Conservation (phyloP, 2,329 filamentous ascomycete genomes). For the Diplodia seriata region DNA sequence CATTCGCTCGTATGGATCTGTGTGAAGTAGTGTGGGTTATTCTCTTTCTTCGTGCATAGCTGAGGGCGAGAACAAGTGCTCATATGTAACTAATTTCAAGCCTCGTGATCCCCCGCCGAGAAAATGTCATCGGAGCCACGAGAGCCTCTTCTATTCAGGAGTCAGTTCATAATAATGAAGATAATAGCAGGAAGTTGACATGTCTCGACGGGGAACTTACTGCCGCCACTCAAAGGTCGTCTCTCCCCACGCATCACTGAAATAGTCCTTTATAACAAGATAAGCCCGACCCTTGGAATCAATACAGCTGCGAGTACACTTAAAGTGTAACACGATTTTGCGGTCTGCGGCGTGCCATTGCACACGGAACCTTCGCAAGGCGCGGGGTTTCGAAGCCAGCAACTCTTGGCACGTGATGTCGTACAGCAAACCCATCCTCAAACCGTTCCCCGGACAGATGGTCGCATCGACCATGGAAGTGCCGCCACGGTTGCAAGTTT, state of each 20-base stretch:
- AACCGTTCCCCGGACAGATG: not conserved
- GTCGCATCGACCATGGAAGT: not conserved
- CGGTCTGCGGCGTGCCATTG: conserved; percentile 13
- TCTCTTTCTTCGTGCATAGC: not conserved
- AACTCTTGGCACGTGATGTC: conserved; percentile 14
- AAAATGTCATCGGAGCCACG: not conserved
- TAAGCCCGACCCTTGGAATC: no score
- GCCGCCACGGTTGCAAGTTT: not conserved
- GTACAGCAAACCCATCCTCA: conserved; percentile 12
- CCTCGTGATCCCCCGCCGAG: not conserved
- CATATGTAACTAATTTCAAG: not conserved
- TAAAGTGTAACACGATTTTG: not conserved
- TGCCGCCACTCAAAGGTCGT: not conserved
- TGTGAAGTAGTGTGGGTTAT: not conserved
- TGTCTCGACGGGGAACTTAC: no score
- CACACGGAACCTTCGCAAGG: not conserved
- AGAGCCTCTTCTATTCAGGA: not conserved
- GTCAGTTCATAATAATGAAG: not conserved
- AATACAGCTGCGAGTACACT: no score
- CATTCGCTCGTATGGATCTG: not conserved
- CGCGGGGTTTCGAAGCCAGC: not conserved
- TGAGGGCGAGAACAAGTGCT: not conserved
- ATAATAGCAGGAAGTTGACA: no score
- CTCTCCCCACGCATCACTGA: not conserved
- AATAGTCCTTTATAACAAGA: not conserved